A percentile compares a stretch with the other conserved stretches of the same genome.
Evolutionary conservation across 495 filamentous ascomycete species (phyloP).

Genomic region (Penicillium coffeae): DNA sequence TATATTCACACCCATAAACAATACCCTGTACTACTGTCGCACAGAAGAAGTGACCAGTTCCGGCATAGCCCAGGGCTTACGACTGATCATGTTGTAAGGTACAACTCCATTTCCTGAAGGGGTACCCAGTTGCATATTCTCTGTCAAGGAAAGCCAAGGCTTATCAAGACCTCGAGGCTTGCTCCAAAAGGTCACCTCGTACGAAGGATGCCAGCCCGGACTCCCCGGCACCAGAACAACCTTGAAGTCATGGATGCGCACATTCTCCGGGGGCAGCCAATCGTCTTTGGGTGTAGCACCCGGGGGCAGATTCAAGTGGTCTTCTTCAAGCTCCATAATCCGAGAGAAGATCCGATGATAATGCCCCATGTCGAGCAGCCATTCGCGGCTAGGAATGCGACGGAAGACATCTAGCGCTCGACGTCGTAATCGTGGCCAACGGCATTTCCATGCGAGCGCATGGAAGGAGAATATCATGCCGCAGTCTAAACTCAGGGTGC

Average conservation of each 20-base stretch:
- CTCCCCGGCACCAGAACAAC: not conserved
- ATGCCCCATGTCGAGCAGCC: conserved; percentile 5
- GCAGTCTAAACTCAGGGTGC: conserved; percentile 11
- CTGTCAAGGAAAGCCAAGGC: conserved; percentile 5
- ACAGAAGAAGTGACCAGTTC: not conserved
- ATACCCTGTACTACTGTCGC: not conserved
- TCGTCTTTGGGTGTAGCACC: conserved; percentile 3
- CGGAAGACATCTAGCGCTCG: conserved; percentile 11
- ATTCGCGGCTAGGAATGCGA: conserved; percentile 10
- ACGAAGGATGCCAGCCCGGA: not conserved
- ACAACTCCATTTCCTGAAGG: not conserved
- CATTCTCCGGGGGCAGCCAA: conserved; percentile 7
- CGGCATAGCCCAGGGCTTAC: not conserved
- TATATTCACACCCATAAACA: too few species aligned
- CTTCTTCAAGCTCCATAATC: conserved; percentile 18
- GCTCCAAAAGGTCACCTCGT: conserved; percentile 9
- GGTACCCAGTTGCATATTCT: conserved; percentile 6
- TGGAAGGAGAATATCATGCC: conserved; percentile 17
- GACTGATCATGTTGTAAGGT: conserved; percentile 5
- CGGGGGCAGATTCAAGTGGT: not conserved
- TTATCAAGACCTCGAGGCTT: conserved; percentile 7
- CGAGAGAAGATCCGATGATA: conserved; percentile 15
- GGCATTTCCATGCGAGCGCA: conserved; percentile 18
- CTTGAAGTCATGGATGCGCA: conserved; percentile 16
- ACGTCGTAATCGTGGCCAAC: conserved; percentile 14